phyloP scores from a whole-genome alignment of 352 stramenopile genomes.

The Saprolegnia diclina region DNA sequence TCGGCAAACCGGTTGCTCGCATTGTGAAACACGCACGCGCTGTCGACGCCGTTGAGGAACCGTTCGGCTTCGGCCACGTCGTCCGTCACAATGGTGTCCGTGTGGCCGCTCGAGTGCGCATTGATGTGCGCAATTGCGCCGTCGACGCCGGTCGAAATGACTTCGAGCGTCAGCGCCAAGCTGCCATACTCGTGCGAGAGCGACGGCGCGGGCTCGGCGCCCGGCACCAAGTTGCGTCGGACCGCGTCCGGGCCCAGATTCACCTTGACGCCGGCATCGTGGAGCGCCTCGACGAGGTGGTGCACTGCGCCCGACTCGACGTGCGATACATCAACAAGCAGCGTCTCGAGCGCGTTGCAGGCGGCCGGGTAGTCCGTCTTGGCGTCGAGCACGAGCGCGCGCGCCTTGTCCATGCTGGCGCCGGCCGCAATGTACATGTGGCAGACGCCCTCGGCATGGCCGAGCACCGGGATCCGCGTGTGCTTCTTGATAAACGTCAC shows the following conservation, averaged over 20 bases:
- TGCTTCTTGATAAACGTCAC: slow-evolving; percentile 96
- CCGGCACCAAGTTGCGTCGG: slow-evolving; percentile 49
- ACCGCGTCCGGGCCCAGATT: slow-evolving; percentile 88
- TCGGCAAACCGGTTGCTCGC: slow-evolving; percentile 93
- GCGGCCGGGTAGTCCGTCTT: slow-evolving; percentile 98
- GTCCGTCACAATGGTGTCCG: slow-evolving; percentile 95
- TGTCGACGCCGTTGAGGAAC: slow-evolving; percentile 88
- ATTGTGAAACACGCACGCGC: slow-evolving; percentile 98
- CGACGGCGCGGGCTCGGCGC: slow-evolving; percentile 64
- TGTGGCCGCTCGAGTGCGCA: slow-evolving; percentile 94
- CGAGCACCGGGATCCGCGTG: slow-evolving; percentile 96
- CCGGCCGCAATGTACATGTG: slow-evolving; percentile 96
- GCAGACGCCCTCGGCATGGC: slow-evolving; percentile 97
- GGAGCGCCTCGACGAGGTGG: slow-evolving; percentile 74
- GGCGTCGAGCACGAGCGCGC: slow-evolving; percentile 91
- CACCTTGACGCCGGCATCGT: slow-evolving; percentile 89
- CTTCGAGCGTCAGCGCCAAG: slow-evolving; percentile 91
- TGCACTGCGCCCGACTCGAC: slow-evolving; percentile 66
- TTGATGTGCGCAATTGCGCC: slow-evolving; percentile 95
- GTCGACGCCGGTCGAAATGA: slow-evolving; percentile 80
- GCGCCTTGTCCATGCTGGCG: slow-evolving; percentile 82
- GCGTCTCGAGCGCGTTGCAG: slow-evolving; percentile 97
- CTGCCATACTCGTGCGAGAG: slow-evolving; percentile 94
- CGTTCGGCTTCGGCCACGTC: slow-evolving; percentile 63
- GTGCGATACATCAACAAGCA: slow-evolving; percentile 91